These are phyloP conservation scores for Sanghuangporus sanghuang DNA, from an alignment of 1,284 basidiomycete genomes.

Conservation along the genomic window DNA sequence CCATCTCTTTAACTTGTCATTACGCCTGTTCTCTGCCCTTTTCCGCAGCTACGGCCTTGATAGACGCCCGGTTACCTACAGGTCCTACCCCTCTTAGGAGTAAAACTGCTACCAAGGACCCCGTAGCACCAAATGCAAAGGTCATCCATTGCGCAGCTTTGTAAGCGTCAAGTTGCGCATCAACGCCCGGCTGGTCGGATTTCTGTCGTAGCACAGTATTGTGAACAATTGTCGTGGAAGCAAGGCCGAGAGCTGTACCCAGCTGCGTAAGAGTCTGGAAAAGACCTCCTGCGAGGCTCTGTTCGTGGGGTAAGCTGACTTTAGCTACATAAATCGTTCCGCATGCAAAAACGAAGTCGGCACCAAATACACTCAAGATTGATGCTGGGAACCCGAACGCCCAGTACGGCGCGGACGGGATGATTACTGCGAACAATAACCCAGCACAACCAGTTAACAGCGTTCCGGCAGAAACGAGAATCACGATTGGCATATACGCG, in stretches of 20 bases:
- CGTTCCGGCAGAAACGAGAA: constrained; percentile 58
- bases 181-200: constrained; percentile 27
- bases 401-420: constrained; percentile 65
- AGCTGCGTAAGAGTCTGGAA: constrained; percentile 77
- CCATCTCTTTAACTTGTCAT: neutral
- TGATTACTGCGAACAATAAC: constrained; percentile 70
- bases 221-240: constrained; percentile 71
- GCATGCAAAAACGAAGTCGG: constrained; percentile 73
- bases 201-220: constrained; percentile 42
- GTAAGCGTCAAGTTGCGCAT: constrained; percentile 46
- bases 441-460: constrained; percentile 58
- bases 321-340: constrained; percentile 76
- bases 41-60: neutral
- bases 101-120: constrained; percentile 45
- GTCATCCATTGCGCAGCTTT: constrained; percentile 58
- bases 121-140: constrained; percentile 54
- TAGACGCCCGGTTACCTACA: constrained; percentile 38
- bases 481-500: constrained; percentile 48
- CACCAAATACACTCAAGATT: constrained; percentile 67
- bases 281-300: constrained; percentile 72
- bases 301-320: constrained; percentile 67
- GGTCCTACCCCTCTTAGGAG: constrained; percentile 58
- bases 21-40: neutral
- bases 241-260: constrained; percentile 71
- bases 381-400: constrained; percentile 77